Evolutionary conservation across 305 asterid genomes (phyloP).

Genomic region (Fraxinus sp.): DNA sequence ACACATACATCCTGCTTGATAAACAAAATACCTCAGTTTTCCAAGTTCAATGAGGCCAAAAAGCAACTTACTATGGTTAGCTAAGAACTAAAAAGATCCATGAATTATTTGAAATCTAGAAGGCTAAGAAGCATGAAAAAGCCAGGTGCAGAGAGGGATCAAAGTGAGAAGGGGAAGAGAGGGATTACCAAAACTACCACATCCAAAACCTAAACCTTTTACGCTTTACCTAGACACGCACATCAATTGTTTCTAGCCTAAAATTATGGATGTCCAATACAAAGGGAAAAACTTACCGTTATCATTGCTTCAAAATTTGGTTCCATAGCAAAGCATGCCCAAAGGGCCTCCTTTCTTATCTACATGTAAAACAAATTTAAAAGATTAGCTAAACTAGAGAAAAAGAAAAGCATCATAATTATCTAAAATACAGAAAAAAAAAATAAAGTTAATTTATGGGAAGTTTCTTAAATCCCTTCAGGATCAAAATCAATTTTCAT

Average conservation of each 20-base stretch:
- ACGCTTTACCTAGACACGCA: not conserved
- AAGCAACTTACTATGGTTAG: not conserved
- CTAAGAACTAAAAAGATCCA: not conserved
- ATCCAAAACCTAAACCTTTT: not conserved
- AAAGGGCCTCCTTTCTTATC: conserved; percentile 98
- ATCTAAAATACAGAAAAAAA: not conserved
- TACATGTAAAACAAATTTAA: conserved; percentile 29
- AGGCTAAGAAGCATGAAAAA: not conserved
- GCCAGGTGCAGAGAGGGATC: not conserved
- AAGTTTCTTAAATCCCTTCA: conserved; percentile 8
- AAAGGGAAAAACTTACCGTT: conserved; percentile 49
- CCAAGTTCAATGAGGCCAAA: conserved; percentile 1
- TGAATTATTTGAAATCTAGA: not conserved
- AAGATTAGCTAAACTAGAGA: conserved; percentile 16
- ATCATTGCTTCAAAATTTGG: conserved; percentile 83
- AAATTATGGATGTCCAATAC: not conserved
- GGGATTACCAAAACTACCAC: not conserved
- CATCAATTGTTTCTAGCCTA: not conserved
- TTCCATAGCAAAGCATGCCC: conserved; percentile 95
- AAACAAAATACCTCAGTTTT: not conserved
- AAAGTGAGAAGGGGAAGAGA: not conserved
- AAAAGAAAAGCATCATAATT: not conserved
- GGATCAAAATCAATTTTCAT: not conserved
- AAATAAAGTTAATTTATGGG: not conserved
- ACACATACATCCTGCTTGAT: conserved; percentile 85